Base-by-base conservation (phyloP, 2,329 filamentous ascomycete species). In the Lecanicillium sp. region DNA sequence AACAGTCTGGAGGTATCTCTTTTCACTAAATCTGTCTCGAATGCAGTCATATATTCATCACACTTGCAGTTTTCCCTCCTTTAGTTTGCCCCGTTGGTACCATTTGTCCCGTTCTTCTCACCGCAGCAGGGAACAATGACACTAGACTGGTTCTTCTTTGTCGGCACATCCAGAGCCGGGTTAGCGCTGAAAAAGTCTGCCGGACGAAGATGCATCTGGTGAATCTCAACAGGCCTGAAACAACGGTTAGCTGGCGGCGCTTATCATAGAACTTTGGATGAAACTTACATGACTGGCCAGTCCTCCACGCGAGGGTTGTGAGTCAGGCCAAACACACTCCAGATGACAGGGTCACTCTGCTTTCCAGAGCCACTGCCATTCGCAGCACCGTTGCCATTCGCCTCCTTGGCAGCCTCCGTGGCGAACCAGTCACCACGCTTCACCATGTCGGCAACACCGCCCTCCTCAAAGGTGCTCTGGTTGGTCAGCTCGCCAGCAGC, bases 401-500 rank as follows among this genome's bases (percentile, higher is more conserved):
- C 43, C 12, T 41, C 10, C 9, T 33, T 5, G 6, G 28, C 13
- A 2, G 33, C 39, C 12, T 50, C 53, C 6, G 59, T 56, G 5
- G 54, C 58, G 37, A 72, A 70, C 62, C 64, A 66, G 39, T 72
- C 68, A 1, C 63, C 63, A 19, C 69, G 55, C 44, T 57, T 54
- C 3, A 68, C 60, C 68, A 71, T 71, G 41, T 62, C 64, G 33
- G 56, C 55, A 9, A 72, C 66, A 4, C 70, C 70, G 3, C 62
- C 65, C 12, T 46, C 52, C 42, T 64, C 69, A 29, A 47, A 52
- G 3, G 52, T 56, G 43, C 67, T 69, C 56, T 72, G 69, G 42
- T 72, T 72, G 3, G 69, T 72, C 37, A 65, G 72, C 48, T 69
- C 65, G 7, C 70, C 70, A 3, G 66, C 69, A 1, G 68, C 69